Percentiles rank a stretch among this genome's conserved stretches.
phyloP scores from a whole-genome alignment of 495 filamentous ascomycete species.

The Bacidia rubella region DNA sequence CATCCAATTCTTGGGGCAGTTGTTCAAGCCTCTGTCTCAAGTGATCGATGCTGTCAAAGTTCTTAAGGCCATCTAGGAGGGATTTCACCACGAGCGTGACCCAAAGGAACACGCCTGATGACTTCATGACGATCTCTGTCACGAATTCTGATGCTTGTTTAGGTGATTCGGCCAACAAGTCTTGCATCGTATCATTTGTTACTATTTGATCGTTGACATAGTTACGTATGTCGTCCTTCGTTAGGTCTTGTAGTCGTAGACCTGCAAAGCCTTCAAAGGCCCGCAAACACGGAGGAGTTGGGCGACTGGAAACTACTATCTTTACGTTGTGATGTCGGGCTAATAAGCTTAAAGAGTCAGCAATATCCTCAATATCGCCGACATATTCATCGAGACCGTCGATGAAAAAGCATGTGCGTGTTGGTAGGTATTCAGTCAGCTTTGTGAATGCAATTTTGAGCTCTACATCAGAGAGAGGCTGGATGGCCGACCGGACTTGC shows the following conservation, averaged over 20 bases:
- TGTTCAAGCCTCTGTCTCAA: not conserved
- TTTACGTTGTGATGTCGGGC: slow-evolving; percentile 24
- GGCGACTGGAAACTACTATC: slow-evolving; percentile 36
- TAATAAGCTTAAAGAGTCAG: slow-evolving; percentile 8
- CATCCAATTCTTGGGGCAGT: not conserved
- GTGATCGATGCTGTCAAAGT: not conserved
- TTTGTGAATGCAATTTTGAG: not conserved
- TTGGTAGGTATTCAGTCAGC: not conserved
- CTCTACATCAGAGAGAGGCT: not conserved
- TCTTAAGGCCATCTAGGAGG: not conserved
- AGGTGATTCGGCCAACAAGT: not conserved
- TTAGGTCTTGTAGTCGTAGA: slow-evolving; percentile 8
- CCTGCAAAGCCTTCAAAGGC: slow-evolving; percentile 15
- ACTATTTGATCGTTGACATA: slow-evolving; percentile 1
- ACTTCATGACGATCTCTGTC: not conserved
- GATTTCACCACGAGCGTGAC: not conserved
- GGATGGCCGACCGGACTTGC: not conserved
- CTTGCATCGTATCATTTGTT: not conserved
- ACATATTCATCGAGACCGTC: slow-evolving; percentile 35
- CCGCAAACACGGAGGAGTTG: slow-evolving; percentile 31
- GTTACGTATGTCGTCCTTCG: not conserved
- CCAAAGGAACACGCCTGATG: slow-evolving; percentile 1
- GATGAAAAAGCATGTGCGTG: slow-evolving; percentile 29
- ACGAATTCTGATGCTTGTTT: not conserved
- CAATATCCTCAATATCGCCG: slow-evolving; percentile 2